Evolutionary conservation across 2,329 filamentous ascomycete genomes (phyloP), one percentile per base, ranked within the genome.

Genomic region (Hymenotorrendiella dingleyae): DNA sequence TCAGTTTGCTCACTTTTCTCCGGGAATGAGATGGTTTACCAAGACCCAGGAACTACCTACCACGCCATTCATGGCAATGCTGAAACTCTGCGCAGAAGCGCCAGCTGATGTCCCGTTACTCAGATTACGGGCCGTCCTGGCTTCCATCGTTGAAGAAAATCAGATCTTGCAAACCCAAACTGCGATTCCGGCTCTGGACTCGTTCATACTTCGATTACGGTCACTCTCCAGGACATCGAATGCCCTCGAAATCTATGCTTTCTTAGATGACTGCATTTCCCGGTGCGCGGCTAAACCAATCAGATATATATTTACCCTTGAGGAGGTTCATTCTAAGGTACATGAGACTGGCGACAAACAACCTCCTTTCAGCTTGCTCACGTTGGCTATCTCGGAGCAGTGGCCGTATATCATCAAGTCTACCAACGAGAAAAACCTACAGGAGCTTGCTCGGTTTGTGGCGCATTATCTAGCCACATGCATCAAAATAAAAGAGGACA

Each of bases 1-100:
- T 14, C 75, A 80, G 22, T 86, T 96, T 59, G 88, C 90, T 3
- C 78, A 80, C 49, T 79, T 82, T 54, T 94, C 89, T 3, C 80
- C 86, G 0, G 82, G 82, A 5, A 93, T 95, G 81, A 80, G 84
- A 49, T 97, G 91, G 91, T 96, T 93, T 68, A 75, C 84, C 49
- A 90, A 86, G 57, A 76, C 69, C 45, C 77, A 84, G 50, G 72
- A 72, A 1, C 68, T 84, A n/a, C 60, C 60, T 17, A 67, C 77
- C 28, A 87, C 84, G 4, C 84, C 85, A 0, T 87, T 89, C 49
- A 77, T 78, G n/a, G 80, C 80, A 0, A 71, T 91, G 17, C 62
- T 91, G 5, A 78, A 73, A 46, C 67, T 84, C 5, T 68, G 73
- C 26, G 67, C 71, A 3, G 69, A 72, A 20, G 71, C 71, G 3